Evolutionary conservation across 1,284 basidiomycete genomes (phyloP).

Genomic region (Flammula alnicola): DNA sequence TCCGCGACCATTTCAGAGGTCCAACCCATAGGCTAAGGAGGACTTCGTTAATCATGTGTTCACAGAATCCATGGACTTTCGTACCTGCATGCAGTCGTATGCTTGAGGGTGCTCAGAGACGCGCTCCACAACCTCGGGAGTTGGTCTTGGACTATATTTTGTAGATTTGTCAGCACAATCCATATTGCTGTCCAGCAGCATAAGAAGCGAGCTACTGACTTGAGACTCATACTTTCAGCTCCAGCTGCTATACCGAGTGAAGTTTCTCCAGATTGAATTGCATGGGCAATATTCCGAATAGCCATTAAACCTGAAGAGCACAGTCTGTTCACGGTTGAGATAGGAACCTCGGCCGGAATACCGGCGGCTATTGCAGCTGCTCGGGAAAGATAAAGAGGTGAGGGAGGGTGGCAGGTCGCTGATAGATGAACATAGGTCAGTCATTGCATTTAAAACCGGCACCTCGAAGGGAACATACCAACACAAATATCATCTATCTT

Average conservation of each 20-base stretch:
- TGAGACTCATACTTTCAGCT: constrained; percentile 84
- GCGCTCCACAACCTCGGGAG: constrained; percentile 67
- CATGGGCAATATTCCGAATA: constrained; percentile 79
- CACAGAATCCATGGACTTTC: constrained; percentile 16
- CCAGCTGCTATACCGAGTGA: constrained; percentile 82
- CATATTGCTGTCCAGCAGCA: constrained; percentile 2
- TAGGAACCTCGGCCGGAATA: constrained; percentile 77
- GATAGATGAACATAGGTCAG: background rate
- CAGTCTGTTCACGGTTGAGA: constrained; percentile 80
- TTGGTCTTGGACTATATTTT: constrained; percentile 69
- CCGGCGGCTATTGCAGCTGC: constrained; percentile 84
- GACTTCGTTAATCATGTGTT: background rate
- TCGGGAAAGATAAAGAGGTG: constrained; percentile 77
- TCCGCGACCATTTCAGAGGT: constrained; percentile 87
- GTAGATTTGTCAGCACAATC: too few species aligned
- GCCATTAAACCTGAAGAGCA: constrained; percentile 90
- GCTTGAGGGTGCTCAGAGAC: constrained; percentile 61
- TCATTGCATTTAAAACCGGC: background rate
- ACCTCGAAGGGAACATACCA: constrained; percentile 49
- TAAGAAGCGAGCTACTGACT: constrained; percentile 50
- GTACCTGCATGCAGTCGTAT: constrained; percentile 77
- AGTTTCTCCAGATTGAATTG: constrained; percentile 70
- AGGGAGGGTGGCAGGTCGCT: constrained; percentile 88
- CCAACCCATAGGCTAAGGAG: constrained; percentile 86
- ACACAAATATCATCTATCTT: constrained; percentile 84